Conservation (phyloP, 176 grass and related monocot species). For the Themeda triandra region DNA sequence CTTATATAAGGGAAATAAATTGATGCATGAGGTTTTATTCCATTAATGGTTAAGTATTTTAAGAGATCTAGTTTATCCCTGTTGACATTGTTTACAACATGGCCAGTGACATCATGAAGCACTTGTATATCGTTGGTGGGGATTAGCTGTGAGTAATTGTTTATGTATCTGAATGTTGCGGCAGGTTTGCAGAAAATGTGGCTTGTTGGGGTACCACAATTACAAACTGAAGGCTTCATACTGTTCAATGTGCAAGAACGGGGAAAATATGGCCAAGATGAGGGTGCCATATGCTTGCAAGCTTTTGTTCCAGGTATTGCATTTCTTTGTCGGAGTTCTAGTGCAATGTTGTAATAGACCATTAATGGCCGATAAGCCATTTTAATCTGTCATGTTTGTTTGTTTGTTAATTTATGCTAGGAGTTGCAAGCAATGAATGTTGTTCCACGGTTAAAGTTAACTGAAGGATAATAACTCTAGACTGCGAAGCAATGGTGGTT, state of each 20-base stretch:
- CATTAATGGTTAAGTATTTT: background rate
- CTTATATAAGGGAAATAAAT: no score
- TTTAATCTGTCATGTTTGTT: no score
- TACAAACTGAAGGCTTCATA: slow-evolving; percentile 73
- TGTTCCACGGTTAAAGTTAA: background rate
- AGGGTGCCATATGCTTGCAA: slow-evolving; percentile 99
- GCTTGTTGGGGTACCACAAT: slow-evolving; percentile 87
- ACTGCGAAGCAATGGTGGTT: no score
- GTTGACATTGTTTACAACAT: background rate
- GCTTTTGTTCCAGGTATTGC: slow-evolving; percentile 90
- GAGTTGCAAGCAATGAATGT: slow-evolving; percentile 22
- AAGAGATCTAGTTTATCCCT: background rate
- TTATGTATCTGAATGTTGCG: background rate
- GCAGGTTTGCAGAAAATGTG: slow-evolving; percentile 94
- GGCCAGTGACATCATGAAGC: background rate
- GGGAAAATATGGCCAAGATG: slow-evolving; percentile 93
- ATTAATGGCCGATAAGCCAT: background rate
- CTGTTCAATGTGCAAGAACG: slow-evolving; percentile 97
- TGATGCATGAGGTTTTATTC: no score
- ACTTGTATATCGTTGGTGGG: background rate
- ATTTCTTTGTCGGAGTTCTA: no score
- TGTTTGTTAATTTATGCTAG: background rate
- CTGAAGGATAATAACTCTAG: background rate
- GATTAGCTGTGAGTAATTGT: background rate
- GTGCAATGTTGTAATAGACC: background rate